phyloP scores from a whole-genome alignment of 2,329 filamentous ascomycete genomes.

The Trichophyton simii region DNA sequence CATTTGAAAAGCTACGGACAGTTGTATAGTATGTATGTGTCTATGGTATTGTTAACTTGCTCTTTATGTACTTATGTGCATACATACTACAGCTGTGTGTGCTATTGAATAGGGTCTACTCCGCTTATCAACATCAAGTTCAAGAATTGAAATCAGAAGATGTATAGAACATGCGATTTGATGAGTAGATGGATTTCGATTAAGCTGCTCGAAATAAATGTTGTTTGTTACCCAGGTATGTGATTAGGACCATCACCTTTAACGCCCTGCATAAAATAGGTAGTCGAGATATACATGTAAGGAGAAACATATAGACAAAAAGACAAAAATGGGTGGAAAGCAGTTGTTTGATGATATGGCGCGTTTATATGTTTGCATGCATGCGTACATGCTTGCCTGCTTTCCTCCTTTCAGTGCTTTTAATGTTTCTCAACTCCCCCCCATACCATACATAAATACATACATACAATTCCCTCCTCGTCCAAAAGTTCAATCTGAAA shows the following conservation, averaged over 20 bases:
- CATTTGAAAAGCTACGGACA: neutral
- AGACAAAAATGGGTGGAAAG: neutral
- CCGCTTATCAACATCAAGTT: neutral
- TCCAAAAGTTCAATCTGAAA: neutral
- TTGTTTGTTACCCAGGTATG: too few relatives aligned
- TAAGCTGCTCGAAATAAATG: neutral
- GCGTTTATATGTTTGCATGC: neutral
- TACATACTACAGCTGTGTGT: neutral
- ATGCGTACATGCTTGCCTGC: neutral
- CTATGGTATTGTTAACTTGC: neutral
- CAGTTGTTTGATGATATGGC: neutral
- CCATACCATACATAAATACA: constrained; percentile 2
- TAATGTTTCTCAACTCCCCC: neutral
- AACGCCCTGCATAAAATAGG: neutral
- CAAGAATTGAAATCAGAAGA: neutral
- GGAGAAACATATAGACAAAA: neutral
- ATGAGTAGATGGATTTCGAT: neutral
- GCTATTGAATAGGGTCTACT: neutral
- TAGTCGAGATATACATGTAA: neutral
- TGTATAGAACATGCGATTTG: neutral
- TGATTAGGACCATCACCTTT: neutral
- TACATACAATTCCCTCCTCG: neutral
- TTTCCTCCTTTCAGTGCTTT: neutral
- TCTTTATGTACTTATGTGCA: neutral
- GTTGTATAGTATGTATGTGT: neutral